Percentiles rank a stretch among this genome's conserved stretches.
phyloP scores from a whole-genome alignment of 164 flowering plant genomes.

The Tetracentron sinense region DNA sequence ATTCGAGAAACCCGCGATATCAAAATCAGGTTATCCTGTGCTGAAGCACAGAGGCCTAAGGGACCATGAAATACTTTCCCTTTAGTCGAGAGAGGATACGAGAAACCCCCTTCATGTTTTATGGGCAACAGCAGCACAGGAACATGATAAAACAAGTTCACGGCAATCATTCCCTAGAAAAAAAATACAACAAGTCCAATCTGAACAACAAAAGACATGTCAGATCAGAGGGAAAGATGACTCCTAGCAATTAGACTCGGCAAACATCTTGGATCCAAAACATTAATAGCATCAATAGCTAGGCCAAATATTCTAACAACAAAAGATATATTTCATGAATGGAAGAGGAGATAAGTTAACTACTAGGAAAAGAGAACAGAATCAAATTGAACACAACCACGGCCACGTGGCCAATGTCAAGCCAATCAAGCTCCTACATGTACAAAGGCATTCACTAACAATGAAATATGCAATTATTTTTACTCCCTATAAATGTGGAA shows the following conservation, averaged over 20 bases:
- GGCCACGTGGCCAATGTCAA: no score
- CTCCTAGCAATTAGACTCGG: no score
- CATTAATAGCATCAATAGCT: neutral
- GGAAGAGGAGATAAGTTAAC: no score
- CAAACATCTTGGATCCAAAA: no score
- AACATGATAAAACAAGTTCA: neutral
- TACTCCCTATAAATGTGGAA: no score
- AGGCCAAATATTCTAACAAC: neutral
- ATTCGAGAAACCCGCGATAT: no score
- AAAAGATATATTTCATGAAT: no score
- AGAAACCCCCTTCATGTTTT: neutral
- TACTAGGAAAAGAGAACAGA: no score
- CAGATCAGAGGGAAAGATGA: neutral
- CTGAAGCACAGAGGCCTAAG: no score
- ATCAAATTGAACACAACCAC: no score
- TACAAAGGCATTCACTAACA: neutral
- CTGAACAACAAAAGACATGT: neutral
- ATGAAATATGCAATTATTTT: neutral
- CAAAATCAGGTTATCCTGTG: no score
- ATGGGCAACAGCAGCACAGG: neutral
- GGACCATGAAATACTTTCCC: neutral
- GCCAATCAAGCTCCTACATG: neutral
- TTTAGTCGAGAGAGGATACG: neutral
- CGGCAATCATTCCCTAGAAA: neutral
- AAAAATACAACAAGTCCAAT: neutral